Evolutionary conservation across 768 basidiomycete species (phyloP).

Genomic region (Amanita pallidorosea): DNA sequence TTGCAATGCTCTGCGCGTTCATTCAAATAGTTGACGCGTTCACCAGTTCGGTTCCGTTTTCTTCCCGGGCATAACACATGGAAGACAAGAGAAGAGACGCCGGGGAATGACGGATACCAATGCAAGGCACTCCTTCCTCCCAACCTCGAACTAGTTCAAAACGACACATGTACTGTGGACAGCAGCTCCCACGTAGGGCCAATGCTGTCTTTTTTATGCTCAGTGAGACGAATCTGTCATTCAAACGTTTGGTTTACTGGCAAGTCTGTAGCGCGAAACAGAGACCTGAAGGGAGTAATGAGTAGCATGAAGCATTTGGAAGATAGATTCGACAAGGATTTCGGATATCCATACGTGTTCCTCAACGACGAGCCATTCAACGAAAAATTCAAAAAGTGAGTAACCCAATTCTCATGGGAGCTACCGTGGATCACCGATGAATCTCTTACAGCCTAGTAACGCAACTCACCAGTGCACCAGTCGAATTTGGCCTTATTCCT

Average conservation of each 20-base stretch:
- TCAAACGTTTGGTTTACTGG: neutral
- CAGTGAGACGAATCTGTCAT: neutral
- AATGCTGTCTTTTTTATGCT: neutral
- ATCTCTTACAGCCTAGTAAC: conserved; percentile 31
- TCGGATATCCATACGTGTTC: conserved; percentile 77
- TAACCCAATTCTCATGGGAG: neutral
- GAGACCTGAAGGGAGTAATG: conserved; percentile 47
- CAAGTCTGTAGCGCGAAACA: conserved; percentile 37
- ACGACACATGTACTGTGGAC: neutral
- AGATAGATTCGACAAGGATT: conserved; percentile 84
- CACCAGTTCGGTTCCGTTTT: neutral
- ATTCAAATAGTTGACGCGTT: neutral
- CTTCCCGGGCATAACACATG: neutral
- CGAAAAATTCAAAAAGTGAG: conserved; percentile 59
- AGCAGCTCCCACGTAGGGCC: neutral
- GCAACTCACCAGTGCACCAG: conserved; percentile 47
- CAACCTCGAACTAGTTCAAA: neutral
- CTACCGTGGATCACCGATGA: neutral
- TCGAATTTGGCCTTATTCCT: conserved; percentile 71
- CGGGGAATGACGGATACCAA: neutral
- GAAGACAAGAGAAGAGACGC: neutral
- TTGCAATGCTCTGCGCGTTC: neutral
- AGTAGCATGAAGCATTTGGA: conserved; percentile 72
- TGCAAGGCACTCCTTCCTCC: neutral
- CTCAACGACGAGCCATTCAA: conserved; percentile 75